Evolutionary conservation across 345 rosid genomes (phyloP), one percentile per base, ranked within the genome.

Genomic region (Melastoma malabathricum): DNA sequence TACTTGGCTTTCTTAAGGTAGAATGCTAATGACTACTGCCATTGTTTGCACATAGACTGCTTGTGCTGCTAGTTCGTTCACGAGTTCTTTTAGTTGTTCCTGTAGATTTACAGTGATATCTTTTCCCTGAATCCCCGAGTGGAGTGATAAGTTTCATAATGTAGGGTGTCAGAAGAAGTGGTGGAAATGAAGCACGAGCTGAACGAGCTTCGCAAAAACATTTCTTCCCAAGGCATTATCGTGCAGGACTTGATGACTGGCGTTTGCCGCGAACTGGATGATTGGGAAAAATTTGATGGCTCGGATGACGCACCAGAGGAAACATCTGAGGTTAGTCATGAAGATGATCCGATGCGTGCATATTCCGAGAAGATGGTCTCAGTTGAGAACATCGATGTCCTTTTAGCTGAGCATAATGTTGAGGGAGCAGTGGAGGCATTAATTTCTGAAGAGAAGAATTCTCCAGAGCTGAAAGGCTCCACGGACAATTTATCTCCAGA

Each of bases 141-240:
- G 6, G 31, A 27, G 31, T 6, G 31, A 27, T n/a, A n/a, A 15
- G 50, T 50, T 48, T n/a, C 19, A 6, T 27, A 27, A 27, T 27
- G 31, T 27, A 92, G 98, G 70, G 60, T 92, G 66, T 77, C 95
- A 27, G 98, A 92, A 68, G 98, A 92, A 79, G 95, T 84, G 3
- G 84, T 75, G 57, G 98, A 92, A 62, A 76, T 77, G 86, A 77
- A 92, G 75, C 96, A 87, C n/a, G 98, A 92, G 67, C 61, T 87
- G 64, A 75, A 65, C 60, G 96, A 92, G 66, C 62, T 92, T 68
- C 75, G 60, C 58, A 92, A 84, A 73, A 93, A 80, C 70, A 82
- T 92, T 44, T 92, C 96, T 52, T 76, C 87, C 3, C 96, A 87
- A 64, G 74, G 93, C 60, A 77, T 87, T 58, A 71, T 84, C 63